Evolutionary conservation across 176 grass and related monocot genomes (phyloP).

Genomic region (Triticum turgidum): DNA sequence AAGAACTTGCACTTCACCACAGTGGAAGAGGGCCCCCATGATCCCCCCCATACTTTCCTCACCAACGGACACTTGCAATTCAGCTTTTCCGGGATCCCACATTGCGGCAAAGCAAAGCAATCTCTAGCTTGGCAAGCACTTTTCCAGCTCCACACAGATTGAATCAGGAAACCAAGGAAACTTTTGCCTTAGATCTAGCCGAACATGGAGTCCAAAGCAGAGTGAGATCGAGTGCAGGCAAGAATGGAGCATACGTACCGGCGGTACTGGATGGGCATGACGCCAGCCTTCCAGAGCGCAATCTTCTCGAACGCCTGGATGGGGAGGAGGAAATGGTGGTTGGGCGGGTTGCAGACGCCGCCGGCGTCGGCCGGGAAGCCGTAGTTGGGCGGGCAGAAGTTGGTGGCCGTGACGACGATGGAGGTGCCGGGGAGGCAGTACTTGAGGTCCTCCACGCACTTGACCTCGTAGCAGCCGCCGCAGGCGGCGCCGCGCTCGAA

Average conservation of each 20-base stretch:
- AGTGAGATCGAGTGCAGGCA: not conserved
- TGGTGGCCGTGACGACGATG: slow-evolving; percentile 88
- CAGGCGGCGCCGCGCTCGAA: slow-evolving; percentile 85
- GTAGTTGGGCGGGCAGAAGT: slow-evolving; percentile 95
- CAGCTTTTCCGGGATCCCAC: slow-evolving; percentile 38
- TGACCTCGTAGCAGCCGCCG: slow-evolving; percentile 96
- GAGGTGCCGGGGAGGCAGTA: slow-evolving; percentile 95
- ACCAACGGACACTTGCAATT: slow-evolving; percentile 36
- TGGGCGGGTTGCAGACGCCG: slow-evolving; percentile 90
- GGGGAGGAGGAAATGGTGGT: slow-evolving; percentile 91
- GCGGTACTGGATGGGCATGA: slow-evolving; percentile 97
- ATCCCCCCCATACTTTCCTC: not conserved
- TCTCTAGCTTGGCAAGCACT: slow-evolving; percentile 16
- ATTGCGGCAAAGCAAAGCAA: slow-evolving; percentile 17
- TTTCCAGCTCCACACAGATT: slow-evolving; percentile 35
- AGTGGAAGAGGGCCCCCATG: slow-evolving; percentile 11
- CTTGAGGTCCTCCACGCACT: slow-evolving; percentile 84
- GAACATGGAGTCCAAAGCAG: not conserved
- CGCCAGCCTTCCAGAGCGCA: slow-evolving; percentile 97
- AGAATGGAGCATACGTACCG: slow-evolving; percentile 58
- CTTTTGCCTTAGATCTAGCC: slow-evolving; percentile 40
- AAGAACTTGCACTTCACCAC: not conserved
- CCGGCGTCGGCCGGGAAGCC: slow-evolving; percentile 78
- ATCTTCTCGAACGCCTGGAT: slow-evolving; percentile 99
- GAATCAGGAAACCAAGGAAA: not conserved